Evolutionary conservation across 345 rosid species (phyloP).

Genomic region (Citrus glauca): DNA sequence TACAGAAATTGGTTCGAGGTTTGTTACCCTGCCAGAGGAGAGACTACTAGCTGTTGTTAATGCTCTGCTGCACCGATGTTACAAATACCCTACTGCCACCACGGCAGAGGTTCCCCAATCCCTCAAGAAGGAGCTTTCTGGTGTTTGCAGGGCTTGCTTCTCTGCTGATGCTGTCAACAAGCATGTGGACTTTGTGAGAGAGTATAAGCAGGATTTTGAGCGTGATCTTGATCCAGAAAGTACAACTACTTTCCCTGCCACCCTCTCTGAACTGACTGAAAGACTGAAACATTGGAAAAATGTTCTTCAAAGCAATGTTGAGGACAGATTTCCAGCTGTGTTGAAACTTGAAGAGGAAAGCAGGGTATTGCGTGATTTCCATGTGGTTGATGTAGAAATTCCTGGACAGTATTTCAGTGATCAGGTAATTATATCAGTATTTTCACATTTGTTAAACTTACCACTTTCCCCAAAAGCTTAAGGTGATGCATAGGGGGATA

Average conservation of each 20-base stretch:
- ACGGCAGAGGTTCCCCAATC: slow-evolving; percentile 98
- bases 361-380: slow-evolving; percentile 83
- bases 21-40: slow-evolving; percentile 96
- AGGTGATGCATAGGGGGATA: background rate
- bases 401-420: slow-evolving; percentile 98
- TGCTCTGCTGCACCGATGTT: slow-evolving; percentile 95
- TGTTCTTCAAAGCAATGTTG: slow-evolving; percentile 95
- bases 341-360: slow-evolving; percentile 98
- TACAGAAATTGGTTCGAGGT: slow-evolving; percentile 95
- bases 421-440: slow-evolving; percentile 47
- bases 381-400: slow-evolving; percentile 97
- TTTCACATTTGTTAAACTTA: background rate
- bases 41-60: slow-evolving; percentile 96
- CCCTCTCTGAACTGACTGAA: slow-evolving; percentile 86
- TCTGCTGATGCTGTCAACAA: slow-evolving; percentile 96
- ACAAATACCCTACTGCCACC: slow-evolving; percentile 96
- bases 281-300: slow-evolving; percentile 96
- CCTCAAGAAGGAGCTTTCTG: slow-evolving; percentile 97
- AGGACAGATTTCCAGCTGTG: slow-evolving; percentile 94
- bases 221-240: slow-evolving; percentile 98
- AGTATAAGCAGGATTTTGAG: slow-evolving; percentile 96
- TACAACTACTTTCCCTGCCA: slow-evolving; percentile 79
- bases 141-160: slow-evolving; percentile 98
- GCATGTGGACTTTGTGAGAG: slow-evolving; percentile 97
- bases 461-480: background rate